phyloP scores from a whole-genome alignment of 2,329 filamentous ascomycete species.

The Hymenoscyphus fraxineus region DNA sequence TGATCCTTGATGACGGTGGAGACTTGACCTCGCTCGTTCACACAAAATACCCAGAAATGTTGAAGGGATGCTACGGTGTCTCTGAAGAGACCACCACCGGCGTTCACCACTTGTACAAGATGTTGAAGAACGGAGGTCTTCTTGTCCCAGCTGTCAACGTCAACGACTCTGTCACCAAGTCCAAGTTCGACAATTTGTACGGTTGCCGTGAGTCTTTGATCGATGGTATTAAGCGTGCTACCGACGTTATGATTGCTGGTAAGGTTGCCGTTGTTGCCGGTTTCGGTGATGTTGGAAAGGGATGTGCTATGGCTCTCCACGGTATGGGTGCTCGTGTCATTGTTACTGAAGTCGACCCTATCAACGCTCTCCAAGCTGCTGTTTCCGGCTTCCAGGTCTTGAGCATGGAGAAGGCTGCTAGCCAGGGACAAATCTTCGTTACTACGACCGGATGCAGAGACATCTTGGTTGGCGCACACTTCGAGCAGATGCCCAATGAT shows the following conservation, averaged over 20 bases:
- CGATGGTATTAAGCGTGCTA: constrained; percentile 99
- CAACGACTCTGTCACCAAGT: constrained; percentile 99
- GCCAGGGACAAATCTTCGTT: constrained; percentile 93
- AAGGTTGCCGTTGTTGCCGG: constrained; percentile 97
- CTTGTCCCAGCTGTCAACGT: constrained; percentile 97
- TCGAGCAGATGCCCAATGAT: constrained; percentile 93
- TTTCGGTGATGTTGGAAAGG: constrained; percentile 99
- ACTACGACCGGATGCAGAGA: constrained; percentile 99
- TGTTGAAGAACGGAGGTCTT: constrained; percentile 87
- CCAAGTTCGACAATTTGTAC: constrained; percentile 99
- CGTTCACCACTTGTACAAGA: constrained; percentile 98
- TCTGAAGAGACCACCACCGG: constrained; percentile 99
- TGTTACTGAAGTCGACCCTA: constrained; percentile 95
- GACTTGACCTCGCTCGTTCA: constrained; percentile 95
- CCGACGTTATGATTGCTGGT: constrained; percentile 99
- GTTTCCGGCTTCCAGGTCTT: constrained; percentile 96
- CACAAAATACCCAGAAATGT: constrained; percentile 97
- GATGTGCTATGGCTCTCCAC: constrained; percentile 91
- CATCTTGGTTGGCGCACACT: constrained; percentile 88
- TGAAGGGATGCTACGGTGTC: constrained; percentile 96
- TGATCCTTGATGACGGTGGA: constrained; percentile 98
- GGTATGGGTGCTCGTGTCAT: constrained; percentile 96
- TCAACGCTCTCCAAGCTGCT: constrained; percentile 98
- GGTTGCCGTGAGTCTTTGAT: constrained; percentile 98
- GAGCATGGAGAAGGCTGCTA: constrained; percentile 95